A percentile compares a stretch with the other conserved stretches of the same genome.
Evolutionary conservation across 2,329 filamentous ascomycete genomes (phyloP).

Genomic region (Cladosporium sp.): DNA sequence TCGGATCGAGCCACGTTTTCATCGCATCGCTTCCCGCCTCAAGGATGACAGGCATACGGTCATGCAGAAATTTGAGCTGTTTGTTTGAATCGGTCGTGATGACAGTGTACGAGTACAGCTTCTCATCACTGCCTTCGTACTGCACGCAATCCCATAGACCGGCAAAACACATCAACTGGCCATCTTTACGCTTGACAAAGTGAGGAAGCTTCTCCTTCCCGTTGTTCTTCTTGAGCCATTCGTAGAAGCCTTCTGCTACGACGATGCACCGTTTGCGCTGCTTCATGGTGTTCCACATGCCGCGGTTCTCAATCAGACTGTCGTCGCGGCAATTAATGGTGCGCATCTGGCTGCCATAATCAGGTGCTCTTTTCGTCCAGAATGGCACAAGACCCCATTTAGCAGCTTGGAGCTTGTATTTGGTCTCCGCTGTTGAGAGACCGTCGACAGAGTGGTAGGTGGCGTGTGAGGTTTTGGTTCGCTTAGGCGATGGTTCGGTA

Average conservation of each 20-base stretch:
- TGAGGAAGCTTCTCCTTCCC: slow-evolving; percentile 82
- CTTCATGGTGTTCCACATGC: slow-evolving; percentile 94
- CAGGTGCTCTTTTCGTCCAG: slow-evolving; percentile 84
- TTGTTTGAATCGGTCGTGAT: slow-evolving; percentile 87
- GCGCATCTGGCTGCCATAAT: slow-evolving; percentile 74
- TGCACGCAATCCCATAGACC: slow-evolving; percentile 88
- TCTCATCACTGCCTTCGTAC: slow-evolving; percentile 71
- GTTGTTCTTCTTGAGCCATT: slow-evolving; percentile 82
- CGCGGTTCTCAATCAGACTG: slow-evolving; percentile 70
- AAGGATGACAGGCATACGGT: slow-evolving; percentile 93
- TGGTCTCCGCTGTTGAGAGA: slow-evolving; percentile 43
- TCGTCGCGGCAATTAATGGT: slow-evolving; percentile 97
- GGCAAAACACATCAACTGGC: slow-evolving; percentile 81
- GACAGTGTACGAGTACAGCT: slow-evolving; percentile 85
- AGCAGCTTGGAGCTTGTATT: slow-evolving; percentile 86
- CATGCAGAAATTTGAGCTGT: slow-evolving; percentile 82
- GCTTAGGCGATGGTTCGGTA: slow-evolving; percentile 29
- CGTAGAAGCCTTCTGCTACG: slow-evolving; percentile 89
- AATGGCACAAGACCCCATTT: slow-evolving; percentile 94
- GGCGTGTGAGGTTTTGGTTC: slow-evolving; percentile 26
- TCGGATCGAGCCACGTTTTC: slow-evolving; percentile 76
- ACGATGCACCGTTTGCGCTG: slow-evolving; percentile 83
- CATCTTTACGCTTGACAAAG: slow-evolving; percentile 79
- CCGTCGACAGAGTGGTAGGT: slow-evolving; percentile 24
- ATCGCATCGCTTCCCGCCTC: slow-evolving; percentile 72